Conservation (phyloP, 2,329 filamentous ascomycete genomes). For the Mycogone perniciosa region DNA sequence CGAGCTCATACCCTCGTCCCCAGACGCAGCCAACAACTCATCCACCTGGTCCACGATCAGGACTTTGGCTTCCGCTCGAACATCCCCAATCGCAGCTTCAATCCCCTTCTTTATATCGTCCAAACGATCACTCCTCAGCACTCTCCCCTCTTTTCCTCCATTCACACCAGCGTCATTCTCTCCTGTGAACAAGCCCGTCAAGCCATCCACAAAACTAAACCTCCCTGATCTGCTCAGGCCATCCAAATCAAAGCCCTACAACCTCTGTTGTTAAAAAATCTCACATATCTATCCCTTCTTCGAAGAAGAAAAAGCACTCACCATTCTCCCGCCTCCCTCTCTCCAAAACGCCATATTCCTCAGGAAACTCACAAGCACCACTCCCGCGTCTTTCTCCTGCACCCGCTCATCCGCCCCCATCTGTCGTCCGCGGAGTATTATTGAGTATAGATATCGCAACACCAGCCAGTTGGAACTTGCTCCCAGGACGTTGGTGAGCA, state of each 20-base stretch:
- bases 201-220: constrained; percentile 70
- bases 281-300: background rate
- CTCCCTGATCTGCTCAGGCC: constrained; percentile 48
- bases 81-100: constrained; percentile 31
- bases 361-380: constrained; percentile 80
- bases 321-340: constrained; percentile 60
- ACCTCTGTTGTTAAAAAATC: background rate
- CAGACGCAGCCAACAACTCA: constrained; percentile 54
- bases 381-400: constrained; percentile 31
- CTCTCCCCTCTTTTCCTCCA: background rate
- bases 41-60: constrained; percentile 63
- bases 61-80: constrained; percentile 35
- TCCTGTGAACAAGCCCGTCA: constrained; percentile 49
- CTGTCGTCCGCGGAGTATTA: constrained; percentile 26
- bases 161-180: background rate
- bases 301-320: constrained; percentile 25
- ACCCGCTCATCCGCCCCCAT: constrained; percentile 18
- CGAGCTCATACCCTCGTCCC: constrained; percentile 33
- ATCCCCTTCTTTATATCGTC: constrained; percentile 35
- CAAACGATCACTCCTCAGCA: constrained; percentile 27
- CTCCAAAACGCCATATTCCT: constrained; percentile 74
- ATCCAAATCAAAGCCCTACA: constrained; percentile 64
- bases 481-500: constrained; percentile 63
- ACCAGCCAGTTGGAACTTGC: constrained; percentile 61
- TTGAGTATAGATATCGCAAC: constrained; percentile 48